Conservation (phyloP, 495 filamentous ascomycete genomes). For the Pyronema omphalodes region DNA sequence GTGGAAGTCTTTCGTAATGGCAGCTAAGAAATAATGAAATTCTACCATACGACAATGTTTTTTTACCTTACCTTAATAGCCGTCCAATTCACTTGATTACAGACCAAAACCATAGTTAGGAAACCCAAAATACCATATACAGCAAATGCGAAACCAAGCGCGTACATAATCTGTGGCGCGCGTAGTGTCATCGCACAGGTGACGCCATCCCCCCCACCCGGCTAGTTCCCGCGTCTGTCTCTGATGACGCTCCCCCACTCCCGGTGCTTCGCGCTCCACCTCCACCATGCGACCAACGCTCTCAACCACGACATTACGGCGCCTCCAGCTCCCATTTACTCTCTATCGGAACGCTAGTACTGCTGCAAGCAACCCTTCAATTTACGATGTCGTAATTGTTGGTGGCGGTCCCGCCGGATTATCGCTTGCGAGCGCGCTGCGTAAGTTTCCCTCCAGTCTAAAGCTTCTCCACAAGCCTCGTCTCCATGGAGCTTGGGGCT, state of each 20-base stretch:
- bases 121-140: too few species aligned
- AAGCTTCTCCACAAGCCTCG: neutral
- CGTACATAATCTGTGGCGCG: too few species aligned
- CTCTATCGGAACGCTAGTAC: constrained; percentile 8
- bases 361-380: constrained; percentile 13
- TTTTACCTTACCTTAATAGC: too few species aligned
- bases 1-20: too few species aligned
- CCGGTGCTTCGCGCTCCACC: neutral
- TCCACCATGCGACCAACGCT: neutral
- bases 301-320: neutral
- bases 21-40: too few species aligned
- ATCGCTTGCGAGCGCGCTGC: constrained; percentile 67
- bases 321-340: neutral
- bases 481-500: neutral
- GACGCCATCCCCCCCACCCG: too few species aligned
- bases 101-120: too few species aligned
- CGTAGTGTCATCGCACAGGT: too few species aligned
- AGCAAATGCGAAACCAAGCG: too few species aligned
- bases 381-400: constrained; percentile 91
- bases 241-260: neutral
- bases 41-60: too few species aligned
- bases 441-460: constrained; percentile 32
- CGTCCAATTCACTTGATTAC: too few species aligned
- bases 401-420: constrained; percentile 93
- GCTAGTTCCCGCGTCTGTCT: too few species aligned